Percentiles rank a stretch among this genome's conserved stretches.
phyloP scores from a whole-genome alignment of 805 yeast genomes.

The Metahyphopichia silvanorum region DNA sequence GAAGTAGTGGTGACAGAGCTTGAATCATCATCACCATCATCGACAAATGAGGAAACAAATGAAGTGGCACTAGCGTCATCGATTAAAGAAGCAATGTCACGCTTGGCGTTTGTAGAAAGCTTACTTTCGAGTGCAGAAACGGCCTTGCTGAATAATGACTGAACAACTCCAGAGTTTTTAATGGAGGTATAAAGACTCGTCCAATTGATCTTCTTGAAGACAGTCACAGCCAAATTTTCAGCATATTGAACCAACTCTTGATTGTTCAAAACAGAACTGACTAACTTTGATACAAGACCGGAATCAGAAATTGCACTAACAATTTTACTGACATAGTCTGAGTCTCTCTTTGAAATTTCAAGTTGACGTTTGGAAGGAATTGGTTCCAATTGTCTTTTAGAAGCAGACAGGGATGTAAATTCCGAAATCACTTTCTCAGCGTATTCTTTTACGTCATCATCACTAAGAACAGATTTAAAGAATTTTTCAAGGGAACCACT shows the following conservation, averaged over 20 bases:
- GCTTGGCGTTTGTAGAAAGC: not conserved
- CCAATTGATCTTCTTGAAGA: constrained; percentile 20
- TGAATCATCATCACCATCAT: constrained; percentile 5
- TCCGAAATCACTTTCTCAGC: too few species aligned
- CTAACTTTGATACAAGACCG: constrained; percentile 13
- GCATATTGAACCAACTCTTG: constrained; percentile 12
- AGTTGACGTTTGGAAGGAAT: constrained; percentile 3
- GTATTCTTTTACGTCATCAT: constrained; percentile 9
- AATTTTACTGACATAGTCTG: not conserved
- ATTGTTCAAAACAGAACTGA: constrained; percentile 13
- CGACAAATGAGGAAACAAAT: constrained; percentile 2
- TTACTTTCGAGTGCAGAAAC: constrained; percentile 5
- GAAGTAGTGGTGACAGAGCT: constrained; percentile 7
- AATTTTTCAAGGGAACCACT: constrained; percentile 12
- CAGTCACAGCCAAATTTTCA: constrained; percentile 14
- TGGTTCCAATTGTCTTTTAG: not conserved
- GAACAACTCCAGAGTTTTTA: constrained; percentile 23
- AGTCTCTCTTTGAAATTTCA: constrained; percentile 1
- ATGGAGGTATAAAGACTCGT: constrained; percentile 16
- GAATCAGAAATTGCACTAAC: constrained; percentile 4
- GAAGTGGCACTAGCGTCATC: constrained; percentile 4
- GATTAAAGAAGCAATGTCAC: constrained; percentile 1
- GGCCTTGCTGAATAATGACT: constrained; percentile 9
- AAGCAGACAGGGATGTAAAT: too few species aligned
- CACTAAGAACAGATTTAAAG: constrained; percentile 12